phyloP scores from a whole-genome alignment of 208 protist genomes.

The Sergeia podlipaevii region DNA sequence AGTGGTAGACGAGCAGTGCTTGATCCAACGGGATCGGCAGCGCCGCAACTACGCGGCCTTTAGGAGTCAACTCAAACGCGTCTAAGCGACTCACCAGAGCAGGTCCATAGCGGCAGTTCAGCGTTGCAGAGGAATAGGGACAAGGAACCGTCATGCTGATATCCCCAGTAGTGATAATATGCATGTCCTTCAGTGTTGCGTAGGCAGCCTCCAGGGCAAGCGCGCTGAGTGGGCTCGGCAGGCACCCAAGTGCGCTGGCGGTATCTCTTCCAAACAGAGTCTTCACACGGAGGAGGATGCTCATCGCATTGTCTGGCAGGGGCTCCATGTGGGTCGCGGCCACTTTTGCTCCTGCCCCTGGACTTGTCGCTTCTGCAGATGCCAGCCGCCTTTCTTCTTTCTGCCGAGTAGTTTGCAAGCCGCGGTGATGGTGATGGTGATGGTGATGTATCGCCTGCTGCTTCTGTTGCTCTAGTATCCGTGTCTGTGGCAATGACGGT shows the following conservation, averaged over 20 bases:
- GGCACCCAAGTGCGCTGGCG: slow-evolving; percentile 10
- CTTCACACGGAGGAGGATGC: slow-evolving; percentile 56
- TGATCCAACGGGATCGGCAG: slow-evolving; percentile 60
- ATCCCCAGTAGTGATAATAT: slow-evolving; percentile 29
- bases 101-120: too few relatives aligned
- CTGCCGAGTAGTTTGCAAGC: too few relatives aligned
- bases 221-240: slow-evolving; percentile 31
- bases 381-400: too few relatives aligned
- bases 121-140: too few relatives aligned
- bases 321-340: slow-evolving; percentile 13
- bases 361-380: background rate
- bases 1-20: slow-evolving; percentile 59
- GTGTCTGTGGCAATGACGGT: background rate
- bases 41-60: slow-evolving; percentile 50
- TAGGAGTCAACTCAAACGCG: slow-evolving; percentile 23
- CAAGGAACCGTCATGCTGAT: background rate
- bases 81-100: slow-evolving; percentile 17
- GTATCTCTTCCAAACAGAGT: slow-evolving; percentile 21
- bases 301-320: slow-evolving; percentile 29
- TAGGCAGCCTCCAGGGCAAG: slow-evolving; percentile 22
- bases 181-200: slow-evolving; percentile 47
- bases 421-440: background rate
- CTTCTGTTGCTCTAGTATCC: background rate
- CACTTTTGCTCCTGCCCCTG: slow-evolving; percentile 1
- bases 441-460: background rate